Evolutionary conservation across 768 basidiomycete genomes (phyloP).

Genomic region (Collybia sp.): DNA sequence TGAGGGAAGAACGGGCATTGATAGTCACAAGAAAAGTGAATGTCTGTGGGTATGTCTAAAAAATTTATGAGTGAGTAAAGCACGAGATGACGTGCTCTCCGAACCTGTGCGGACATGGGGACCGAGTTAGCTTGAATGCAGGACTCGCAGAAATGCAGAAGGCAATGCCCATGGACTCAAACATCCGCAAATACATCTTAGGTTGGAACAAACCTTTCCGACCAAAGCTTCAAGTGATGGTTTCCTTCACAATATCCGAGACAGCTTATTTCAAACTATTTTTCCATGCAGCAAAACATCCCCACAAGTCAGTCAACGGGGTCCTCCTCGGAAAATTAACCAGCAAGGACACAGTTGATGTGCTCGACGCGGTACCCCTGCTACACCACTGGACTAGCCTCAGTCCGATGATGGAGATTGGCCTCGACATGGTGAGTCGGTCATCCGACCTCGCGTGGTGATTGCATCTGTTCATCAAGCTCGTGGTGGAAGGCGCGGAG

Average conservation of each 20-base stretch:
- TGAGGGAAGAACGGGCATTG: no score
- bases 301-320: slow-evolving; percentile 71
- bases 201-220: no score
- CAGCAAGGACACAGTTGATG: slow-evolving; percentile 31
- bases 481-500: slow-evolving; percentile 42
- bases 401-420: slow-evolving; percentile 85
- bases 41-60: no score
- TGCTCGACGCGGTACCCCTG: slow-evolving; percentile 69
- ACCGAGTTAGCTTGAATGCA: no score
- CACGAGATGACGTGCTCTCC: no score
- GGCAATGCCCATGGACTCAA: no score
- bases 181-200: no score
- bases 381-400: slow-evolving; percentile 84
- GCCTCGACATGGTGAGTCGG: slow-evolving; percentile 61
- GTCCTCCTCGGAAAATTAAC: slow-evolving; percentile 60
- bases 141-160: no score
- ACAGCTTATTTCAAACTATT: slow-evolving; percentile 71
- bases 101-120: no score
- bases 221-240: no score
- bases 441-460: not conserved
- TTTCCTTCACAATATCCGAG: slow-evolving; percentile 49
- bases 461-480: slow-evolving; percentile 1
- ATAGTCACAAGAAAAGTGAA: no score
- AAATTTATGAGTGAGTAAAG: no score
- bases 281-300: slow-evolving; percentile 78